phyloP scores from a whole-genome alignment of 2,329 filamentous ascomycete genomes.

The Chalara sp. region DNA sequence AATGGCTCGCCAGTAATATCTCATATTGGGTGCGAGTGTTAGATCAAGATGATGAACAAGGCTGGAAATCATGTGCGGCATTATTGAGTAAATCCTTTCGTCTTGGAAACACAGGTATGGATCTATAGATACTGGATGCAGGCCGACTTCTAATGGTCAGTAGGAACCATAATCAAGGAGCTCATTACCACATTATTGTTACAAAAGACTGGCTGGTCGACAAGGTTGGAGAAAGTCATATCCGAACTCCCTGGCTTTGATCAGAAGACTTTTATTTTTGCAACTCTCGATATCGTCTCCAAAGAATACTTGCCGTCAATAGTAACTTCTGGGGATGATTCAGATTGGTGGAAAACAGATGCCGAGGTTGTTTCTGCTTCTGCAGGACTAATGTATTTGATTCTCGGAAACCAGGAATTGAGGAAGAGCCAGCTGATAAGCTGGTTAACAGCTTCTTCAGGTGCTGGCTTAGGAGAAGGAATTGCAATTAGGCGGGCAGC shows the following conservation, averaged over 20 bases:
- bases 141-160: not conserved
- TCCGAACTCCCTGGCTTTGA: conserved; percentile 20
- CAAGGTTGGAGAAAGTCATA: conserved; percentile 19
- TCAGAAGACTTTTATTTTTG: conserved; percentile 22
- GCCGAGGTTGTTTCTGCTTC: conserved; percentile 44
- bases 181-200: conserved; percentile 18
- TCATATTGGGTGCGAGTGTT: conserved; percentile 18
- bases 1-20: conserved; percentile 26
- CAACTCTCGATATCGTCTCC: conserved; percentile 21
- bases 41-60: conserved; percentile 10
- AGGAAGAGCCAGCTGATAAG: conserved; percentile 48
- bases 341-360: conserved; percentile 26
- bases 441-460: conserved; percentile 60
- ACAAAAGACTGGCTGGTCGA: conserved; percentile 2
- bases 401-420: conserved; percentile 41
- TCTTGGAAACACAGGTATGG: conserved; percentile 25
- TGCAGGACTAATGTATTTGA: conserved; percentile 45
- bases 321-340: conserved; percentile 19
- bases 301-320: conserved; percentile 17
- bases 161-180: conserved; percentile 22
- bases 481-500: conserved; percentile 62
- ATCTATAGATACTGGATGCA: conserved; percentile 4
- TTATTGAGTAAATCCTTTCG: conserved; percentile 24
- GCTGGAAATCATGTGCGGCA: conserved; percentile 21
- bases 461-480: conserved; percentile 56